Evolutionary conservation across 2,329 filamentous ascomycete genomes (phyloP).

Genomic region (Laburnicola sp.): DNA sequence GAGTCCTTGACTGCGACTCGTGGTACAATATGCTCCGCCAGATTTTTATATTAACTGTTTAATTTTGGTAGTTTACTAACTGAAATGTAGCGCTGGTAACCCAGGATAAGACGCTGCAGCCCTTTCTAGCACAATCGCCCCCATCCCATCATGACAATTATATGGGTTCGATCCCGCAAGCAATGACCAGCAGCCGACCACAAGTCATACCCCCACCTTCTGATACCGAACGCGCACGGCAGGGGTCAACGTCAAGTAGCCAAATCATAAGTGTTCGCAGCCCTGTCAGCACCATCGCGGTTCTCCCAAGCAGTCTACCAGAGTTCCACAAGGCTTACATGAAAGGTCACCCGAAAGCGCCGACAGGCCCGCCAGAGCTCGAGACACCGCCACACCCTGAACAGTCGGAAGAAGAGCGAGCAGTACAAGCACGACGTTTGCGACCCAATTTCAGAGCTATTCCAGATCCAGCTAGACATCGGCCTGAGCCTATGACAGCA

Average conservation of each 20-base stretch:
- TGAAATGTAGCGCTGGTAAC: slow-evolving; percentile 56
- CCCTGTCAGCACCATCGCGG: slow-evolving; percentile 76
- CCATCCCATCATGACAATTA: slow-evolving; percentile 55
- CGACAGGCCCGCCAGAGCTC: slow-evolving; percentile 23
- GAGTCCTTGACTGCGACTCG: slow-evolving; percentile 16
- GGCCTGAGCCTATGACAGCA: slow-evolving; percentile 59
- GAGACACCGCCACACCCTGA: slow-evolving; percentile 45
- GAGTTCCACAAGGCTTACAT: slow-evolving; percentile 90
- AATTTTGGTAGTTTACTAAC: slow-evolving; percentile 19
- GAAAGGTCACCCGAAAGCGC: slow-evolving; percentile 60
- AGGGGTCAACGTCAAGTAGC: slow-evolving; percentile 50
- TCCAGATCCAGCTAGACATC: slow-evolving; percentile 57
- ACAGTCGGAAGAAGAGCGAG: slow-evolving; percentile 65
- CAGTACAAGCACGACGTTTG: slow-evolving; percentile 76
- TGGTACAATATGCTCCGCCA: slow-evolving; percentile 15
- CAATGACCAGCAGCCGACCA: slow-evolving; percentile 40
- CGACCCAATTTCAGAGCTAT: slow-evolving; percentile 81
- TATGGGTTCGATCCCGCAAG: slow-evolving; percentile 40
- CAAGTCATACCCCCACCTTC: slow-evolving; percentile 31
- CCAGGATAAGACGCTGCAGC: slow-evolving; percentile 54
- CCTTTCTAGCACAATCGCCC: slow-evolving; percentile 60
- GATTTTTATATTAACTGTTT: neutral
- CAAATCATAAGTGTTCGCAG: slow-evolving; percentile 46
- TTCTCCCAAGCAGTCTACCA: slow-evolving; percentile 87
- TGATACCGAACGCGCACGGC: slow-evolving; percentile 48